A percentile compares a stretch with the other conserved stretches of the same genome.
These are phyloP conservation scores for Naganishia sp. DNA, from an alignment of 1,284 basidiomycete species.

Conservation along the genomic window DNA sequence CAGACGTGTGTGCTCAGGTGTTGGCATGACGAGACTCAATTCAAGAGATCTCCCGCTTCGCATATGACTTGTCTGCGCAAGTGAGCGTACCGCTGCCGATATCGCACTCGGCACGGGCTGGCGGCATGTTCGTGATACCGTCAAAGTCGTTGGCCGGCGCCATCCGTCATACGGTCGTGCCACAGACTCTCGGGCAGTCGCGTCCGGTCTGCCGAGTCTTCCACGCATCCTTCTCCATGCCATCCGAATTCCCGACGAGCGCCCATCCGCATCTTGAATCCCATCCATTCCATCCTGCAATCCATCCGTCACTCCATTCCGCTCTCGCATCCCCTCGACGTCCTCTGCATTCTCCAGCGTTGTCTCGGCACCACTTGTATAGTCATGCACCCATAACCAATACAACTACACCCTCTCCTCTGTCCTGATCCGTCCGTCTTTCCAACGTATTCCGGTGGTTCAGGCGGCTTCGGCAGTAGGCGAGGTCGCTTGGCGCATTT, in stretches of 20 bases:
- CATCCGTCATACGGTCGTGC: no score
- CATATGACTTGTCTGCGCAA: no score
- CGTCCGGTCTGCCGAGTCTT: no score
- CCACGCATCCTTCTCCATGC: no score
- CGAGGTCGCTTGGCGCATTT: conserved; percentile 9
- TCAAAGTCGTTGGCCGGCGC: no score
- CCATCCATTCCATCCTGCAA: background rate
- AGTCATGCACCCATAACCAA: conserved; percentile 26
- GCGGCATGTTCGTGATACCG: no score
- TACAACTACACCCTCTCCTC: conserved; percentile 21
- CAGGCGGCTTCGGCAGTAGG: background rate
- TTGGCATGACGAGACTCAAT: no score
- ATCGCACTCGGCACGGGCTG: no score
- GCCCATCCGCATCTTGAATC: background rate
- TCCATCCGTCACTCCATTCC: background rate
- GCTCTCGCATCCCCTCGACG: background rate
- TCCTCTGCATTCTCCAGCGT: background rate
- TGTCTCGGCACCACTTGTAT: conserved; percentile 22
- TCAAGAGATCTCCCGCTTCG: no score
- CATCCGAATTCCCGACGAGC: background rate
- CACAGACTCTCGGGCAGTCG: no score
- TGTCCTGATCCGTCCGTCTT: conserved; percentile 19
- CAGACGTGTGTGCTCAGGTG: no score
- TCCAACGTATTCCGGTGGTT: conserved; percentile 16
- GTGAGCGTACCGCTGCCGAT: no score